Percentiles rank a stretch among this genome's conserved stretches.
Evolutionary conservation across 2,329 filamentous ascomycete genomes (phyloP).

Genomic region (Calonectria multiphialidica): DNA sequence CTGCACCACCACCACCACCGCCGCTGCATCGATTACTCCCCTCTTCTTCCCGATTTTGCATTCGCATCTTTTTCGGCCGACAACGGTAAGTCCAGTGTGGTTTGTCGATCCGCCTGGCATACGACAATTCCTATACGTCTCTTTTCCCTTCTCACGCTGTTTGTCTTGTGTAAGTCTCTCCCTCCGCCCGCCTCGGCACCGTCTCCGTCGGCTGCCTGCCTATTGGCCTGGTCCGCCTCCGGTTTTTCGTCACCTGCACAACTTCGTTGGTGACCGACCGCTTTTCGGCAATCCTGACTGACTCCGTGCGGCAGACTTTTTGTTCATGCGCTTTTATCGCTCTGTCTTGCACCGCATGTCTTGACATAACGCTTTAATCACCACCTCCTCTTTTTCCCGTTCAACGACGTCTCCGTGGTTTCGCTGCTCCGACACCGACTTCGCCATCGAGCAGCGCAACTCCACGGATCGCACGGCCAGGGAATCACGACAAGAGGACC

Average conservation of each 20-base stretch:
- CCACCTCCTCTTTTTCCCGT: conserved; percentile 31
- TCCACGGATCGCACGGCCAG: conserved; percentile 36
- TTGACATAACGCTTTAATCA: conserved; percentile 42
- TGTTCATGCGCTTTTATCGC: conserved; percentile 32
- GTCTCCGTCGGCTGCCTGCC: conserved; percentile 24
- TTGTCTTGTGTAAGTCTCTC: conserved; percentile 26
- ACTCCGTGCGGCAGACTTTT: conserved; percentile 36
- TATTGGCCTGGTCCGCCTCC: conserved; percentile 30
- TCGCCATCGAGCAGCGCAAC: neutral
- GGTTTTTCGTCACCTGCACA: conserved; percentile 24
- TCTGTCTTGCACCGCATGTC: conserved; percentile 45
- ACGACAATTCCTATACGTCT: conserved; percentile 3
- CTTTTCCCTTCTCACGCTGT: conserved; percentile 7
- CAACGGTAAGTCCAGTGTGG: conserved; percentile 26
- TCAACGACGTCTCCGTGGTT: conserved; percentile 26
- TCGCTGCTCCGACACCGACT: conserved; percentile 27
- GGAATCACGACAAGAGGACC: conserved; percentile 32
- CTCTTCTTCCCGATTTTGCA: conserved; percentile 19
- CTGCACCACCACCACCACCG: conserved; percentile 21
- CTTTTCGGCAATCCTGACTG: conserved; percentile 31
- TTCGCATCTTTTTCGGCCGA: conserved; percentile 13
- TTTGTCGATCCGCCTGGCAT: conserved; percentile 24
- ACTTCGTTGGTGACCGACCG: conserved; percentile 21
- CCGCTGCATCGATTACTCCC: conserved; percentile 18
- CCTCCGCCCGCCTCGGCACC: neutral